Percentiles rank a stretch among this genome's conserved stretches.
Conservation (phyloP, 129 eudicot species). For the Sambucus nigra region DNA sequence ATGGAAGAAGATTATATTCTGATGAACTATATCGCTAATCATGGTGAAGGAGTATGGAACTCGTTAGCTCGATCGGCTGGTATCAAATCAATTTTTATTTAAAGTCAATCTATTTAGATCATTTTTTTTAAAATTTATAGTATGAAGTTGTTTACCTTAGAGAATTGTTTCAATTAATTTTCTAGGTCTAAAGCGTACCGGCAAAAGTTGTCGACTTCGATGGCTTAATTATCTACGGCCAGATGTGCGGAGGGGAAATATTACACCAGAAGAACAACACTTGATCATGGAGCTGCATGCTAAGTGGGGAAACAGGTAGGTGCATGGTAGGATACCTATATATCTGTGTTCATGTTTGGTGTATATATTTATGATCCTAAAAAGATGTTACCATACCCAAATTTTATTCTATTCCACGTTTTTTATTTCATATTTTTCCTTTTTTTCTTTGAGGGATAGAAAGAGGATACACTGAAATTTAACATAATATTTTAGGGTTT, state of each 20-base stretch:
- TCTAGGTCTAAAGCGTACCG: conserved; percentile 86
- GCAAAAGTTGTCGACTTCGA: conserved; percentile 87
- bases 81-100: background rate
- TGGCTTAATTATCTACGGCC: conserved; percentile 97
- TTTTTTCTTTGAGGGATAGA: background rate
- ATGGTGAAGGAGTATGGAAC: conserved; percentile 99
- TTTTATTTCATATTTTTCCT: no score
- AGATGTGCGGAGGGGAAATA: conserved; percentile 90
- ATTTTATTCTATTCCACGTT: background rate
- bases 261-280: conserved; percentile 88
- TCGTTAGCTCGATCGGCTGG: conserved; percentile 93
- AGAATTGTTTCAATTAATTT: background rate
- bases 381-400: background rate
- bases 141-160: conserved; percentile 8
- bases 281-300: conserved; percentile 97
- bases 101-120: background rate
- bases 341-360: no score
- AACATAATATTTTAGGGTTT: background rate
- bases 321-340: no score
- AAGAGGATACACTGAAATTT: background rate
- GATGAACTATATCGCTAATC: conserved; percentile 90
- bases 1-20: conserved; percentile 97
- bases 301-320: conserved; percentile 98
- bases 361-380: no score
- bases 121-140: background rate